These are phyloP conservation scores for Stagonosporopsis chrysanthemi DNA, from an alignment of 2,329 filamentous ascomycete species.

Conservation along the genomic window DNA sequence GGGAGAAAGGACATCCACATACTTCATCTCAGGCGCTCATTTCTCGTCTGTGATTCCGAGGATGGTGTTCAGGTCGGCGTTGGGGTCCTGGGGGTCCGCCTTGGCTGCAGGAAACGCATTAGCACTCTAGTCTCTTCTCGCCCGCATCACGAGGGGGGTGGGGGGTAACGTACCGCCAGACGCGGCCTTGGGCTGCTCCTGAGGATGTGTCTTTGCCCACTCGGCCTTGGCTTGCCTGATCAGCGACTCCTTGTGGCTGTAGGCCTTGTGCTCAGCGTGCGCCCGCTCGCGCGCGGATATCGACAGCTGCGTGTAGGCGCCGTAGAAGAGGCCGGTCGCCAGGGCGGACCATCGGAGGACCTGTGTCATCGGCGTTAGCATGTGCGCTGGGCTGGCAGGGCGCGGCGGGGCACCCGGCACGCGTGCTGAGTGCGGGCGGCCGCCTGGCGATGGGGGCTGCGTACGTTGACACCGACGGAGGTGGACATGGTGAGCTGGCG, in stretches of 20 bases:
- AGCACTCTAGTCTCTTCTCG: not conserved
- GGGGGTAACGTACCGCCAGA: conserved; percentile 35
- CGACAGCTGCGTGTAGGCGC: conserved; percentile 88
- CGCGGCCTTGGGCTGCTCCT: conserved; percentile 41
- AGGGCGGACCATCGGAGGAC: conserved; percentile 97
- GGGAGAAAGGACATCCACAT: conserved; percentile 26
- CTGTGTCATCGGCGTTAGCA: conserved; percentile 59
- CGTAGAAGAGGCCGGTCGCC: conserved; percentile 90
- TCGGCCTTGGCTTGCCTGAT: conserved; percentile 93
- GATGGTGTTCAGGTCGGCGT: conserved; percentile 87
- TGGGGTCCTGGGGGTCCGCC: conserved; percentile 79
- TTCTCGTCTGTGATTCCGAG: conserved; percentile 49
- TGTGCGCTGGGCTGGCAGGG: conserved; percentile 10
- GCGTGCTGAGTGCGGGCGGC: too few relatives aligned
- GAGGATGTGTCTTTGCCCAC: conserved; percentile 76
- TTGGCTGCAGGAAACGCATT: conserved; percentile 52
- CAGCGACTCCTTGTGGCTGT: conserved; percentile 87
- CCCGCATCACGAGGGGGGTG: too few relatives aligned
- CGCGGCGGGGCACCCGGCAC: conserved; percentile 9
- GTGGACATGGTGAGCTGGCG: conserved; percentile 49
- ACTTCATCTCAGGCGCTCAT: conserved; percentile 26
- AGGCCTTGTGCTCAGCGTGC: conserved; percentile 78
- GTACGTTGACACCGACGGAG: conserved; percentile 62
- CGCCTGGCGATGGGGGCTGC: conserved; percentile 31
- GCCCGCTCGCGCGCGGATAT: conserved; percentile 76